Base-by-base conservation (phyloP, 192 early-diverging fungal species). In the Coemansia biformis region DNA sequence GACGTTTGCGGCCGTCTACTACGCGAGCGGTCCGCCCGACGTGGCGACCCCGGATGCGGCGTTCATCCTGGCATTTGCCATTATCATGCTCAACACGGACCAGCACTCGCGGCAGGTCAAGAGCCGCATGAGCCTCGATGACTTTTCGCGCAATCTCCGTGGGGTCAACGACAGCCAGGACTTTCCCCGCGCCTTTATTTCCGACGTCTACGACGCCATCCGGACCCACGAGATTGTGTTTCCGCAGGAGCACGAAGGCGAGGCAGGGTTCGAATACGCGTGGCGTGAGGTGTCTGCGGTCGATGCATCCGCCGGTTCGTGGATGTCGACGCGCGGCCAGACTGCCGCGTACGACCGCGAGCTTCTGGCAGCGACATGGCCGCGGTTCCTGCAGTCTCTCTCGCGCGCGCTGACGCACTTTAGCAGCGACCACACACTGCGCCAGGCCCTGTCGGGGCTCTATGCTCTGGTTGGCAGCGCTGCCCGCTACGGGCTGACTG, bases 31-130 rank as follows among this genome's bases (percentile, higher is more conserved):
- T 1, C 55, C 66, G 35, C 33, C 79, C 31, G 49, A 82, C 67
- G 81, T 98, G 56, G 86, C 83, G 8, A 86, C 76, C 45, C 77
- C 84, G 44, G 85, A 90, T 37, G 88, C 90, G 15, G 85, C 86
- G 1, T 93, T 88, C 52, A 80, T 99, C 22, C 78, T 99, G 26
- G 78, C 93, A 0, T 99, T 87, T 48, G 89, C 95, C 1, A 80
- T 97, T 22, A 91, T 99, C 38, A 91, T 99, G 86, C 78, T 99
- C 54, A 99, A 99, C 63, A 97, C 95, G 2, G 97, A 99, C 80
- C 89, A 91, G 75, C 92, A 99, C 63, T 97, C 91, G 68, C 89
- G 80, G 36, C 90, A 90, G 74, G 89, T 96, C 18, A 71, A 88
- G 70, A 74, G 66, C 7, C 83, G 89, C 37, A 99, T 99, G 97